A percentile compares a stretch with the other conserved stretches of the same genome.
These are phyloP conservation scores for Claviceps pusilla DNA, from an alignment of 2,329 filamentous ascomycete species.

Conservation along the genomic window DNA sequence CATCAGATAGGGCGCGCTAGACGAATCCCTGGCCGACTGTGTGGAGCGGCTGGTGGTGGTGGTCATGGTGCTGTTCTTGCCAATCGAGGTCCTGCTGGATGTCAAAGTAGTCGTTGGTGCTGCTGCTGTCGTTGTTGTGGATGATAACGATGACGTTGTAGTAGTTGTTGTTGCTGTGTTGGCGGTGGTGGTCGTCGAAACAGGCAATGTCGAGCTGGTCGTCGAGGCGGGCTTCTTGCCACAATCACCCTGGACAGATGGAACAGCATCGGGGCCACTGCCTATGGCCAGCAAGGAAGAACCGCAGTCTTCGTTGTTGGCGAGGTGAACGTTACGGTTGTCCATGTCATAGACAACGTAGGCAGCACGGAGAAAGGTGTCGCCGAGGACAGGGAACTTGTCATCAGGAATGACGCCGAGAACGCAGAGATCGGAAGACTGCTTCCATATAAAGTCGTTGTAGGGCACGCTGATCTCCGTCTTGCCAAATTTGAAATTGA, in stretches of 20 bases:
- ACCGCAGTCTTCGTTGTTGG: conserved; percentile 24
- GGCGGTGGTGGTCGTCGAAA: not conserved
- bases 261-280: conserved; percentile 23
- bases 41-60: not conserved
- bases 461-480: conserved; percentile 28
- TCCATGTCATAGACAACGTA: conserved; percentile 30
- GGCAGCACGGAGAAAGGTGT: conserved; percentile 29
- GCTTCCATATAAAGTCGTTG: conserved; percentile 31
- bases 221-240: conserved; percentile 9
- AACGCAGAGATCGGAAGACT: conserved; percentile 19
- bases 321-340: conserved; percentile 23
- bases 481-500: conserved; percentile 35
- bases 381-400: conserved; percentile 25
- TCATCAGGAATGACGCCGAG: conserved; percentile 32
- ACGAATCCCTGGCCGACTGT: too few species aligned
- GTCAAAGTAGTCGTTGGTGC: not conserved
- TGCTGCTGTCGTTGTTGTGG: not conserved
- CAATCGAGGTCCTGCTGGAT: not conserved
- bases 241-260: conserved; percentile 18
- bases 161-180: not conserved
- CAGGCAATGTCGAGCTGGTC: conserved; percentile 6
- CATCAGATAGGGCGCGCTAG: too few species aligned
- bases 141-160: not conserved
- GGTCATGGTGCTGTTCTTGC: not conserved
- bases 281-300: conserved; percentile 22